Percentiles rank a stretch among this genome's conserved stretches.
phyloP scores from a whole-genome alignment of 2,329 filamentous ascomycete genomes.

The Aspergillus sp. region DNA sequence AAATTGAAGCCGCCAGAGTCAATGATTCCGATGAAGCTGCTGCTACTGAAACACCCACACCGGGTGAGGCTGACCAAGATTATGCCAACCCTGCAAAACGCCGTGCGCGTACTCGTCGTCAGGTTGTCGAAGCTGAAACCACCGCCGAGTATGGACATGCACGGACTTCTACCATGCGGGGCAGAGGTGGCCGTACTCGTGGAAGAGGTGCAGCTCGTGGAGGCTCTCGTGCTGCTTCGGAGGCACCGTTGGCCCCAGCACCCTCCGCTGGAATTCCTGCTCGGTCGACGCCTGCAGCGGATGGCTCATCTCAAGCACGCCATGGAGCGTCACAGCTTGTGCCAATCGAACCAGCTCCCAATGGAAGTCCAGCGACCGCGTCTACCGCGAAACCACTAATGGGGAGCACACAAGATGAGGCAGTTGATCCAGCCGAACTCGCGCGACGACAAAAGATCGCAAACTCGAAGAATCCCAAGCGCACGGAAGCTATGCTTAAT shows the following conservation, averaged over 20 bases:
- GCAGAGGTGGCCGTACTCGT: slow-evolving; percentile 31
- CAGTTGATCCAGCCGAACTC: slow-evolving; percentile 29
- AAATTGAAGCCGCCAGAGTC: slow-evolving; percentile 31
- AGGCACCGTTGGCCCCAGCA: slow-evolving; percentile 13
- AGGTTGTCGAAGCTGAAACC: slow-evolving; percentile 21
- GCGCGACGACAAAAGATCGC: slow-evolving; percentile 40
- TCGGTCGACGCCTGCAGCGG: slow-evolving; percentile 6
- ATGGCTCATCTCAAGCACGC: slow-evolving; percentile 14
- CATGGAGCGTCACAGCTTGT: slow-evolving; percentile 18
- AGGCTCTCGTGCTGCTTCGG: slow-evolving; percentile 23
- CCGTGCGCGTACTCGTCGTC: slow-evolving; percentile 31
- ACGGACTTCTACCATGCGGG: slow-evolving; percentile 19
- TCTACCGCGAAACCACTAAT: slow-evolving; percentile 12
- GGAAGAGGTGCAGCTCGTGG: slow-evolving; percentile 28
- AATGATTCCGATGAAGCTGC: slow-evolving; percentile 27
- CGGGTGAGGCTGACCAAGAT: slow-evolving; percentile 31
- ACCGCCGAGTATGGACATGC: slow-evolving; percentile 17
- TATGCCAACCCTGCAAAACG: slow-evolving; percentile 26
- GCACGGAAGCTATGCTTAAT: slow-evolving; percentile 46
- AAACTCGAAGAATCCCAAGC: slow-evolving; percentile 46
- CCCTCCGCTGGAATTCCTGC: slow-evolving; percentile 6
- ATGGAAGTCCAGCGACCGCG: slow-evolving; percentile 7
- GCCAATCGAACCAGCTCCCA: slow-evolving; percentile 23
- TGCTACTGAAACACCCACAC: slow-evolving; percentile 24
- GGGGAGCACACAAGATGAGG: slow-evolving; percentile 22